phyloP scores from a whole-genome alignment of 2,329 filamentous ascomycete species.

The Aureobasidium lini region DNA sequence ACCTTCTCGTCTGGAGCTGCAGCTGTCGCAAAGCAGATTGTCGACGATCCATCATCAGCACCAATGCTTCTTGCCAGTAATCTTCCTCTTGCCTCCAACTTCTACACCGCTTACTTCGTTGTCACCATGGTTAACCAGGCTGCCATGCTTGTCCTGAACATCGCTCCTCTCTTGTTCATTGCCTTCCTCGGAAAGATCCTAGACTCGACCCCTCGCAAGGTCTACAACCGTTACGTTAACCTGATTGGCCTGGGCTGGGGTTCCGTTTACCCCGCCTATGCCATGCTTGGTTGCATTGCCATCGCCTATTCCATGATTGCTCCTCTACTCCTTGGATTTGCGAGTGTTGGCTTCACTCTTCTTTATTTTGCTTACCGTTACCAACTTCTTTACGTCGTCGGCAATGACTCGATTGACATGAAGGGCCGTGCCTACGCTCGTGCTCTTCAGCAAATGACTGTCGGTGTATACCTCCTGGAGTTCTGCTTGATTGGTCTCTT shows the following conservation, averaged over 20 bases:
- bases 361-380: constrained; percentile 43
- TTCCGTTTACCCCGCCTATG: constrained; percentile 40
- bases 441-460: constrained; percentile 40
- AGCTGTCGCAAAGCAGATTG: constrained; percentile 26
- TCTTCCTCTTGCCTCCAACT: constrained; percentile 33
- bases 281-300: constrained; percentile 36
- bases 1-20: constrained; percentile 33
- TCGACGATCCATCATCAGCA: constrained; percentile 26
- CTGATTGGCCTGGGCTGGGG: constrained; percentile 39
- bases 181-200: constrained; percentile 26
- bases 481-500: constrained; percentile 43
- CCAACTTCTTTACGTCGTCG: constrained; percentile 41
- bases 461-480: constrained; percentile 41
- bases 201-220: constrained; percentile 40
- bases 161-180: constrained; percentile 21
- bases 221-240: constrained; percentile 37
- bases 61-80: constrained; percentile 28
- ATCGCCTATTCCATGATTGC: constrained; percentile 43
- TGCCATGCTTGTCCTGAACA: constrained; percentile 16
- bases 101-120: constrained; percentile 35
- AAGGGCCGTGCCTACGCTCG: constrained; percentile 40
- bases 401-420: constrained; percentile 40
- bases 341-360: constrained; percentile 35
- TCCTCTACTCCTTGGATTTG: constrained; percentile 41
- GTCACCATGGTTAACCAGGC: constrained; percentile 29